Percentiles rank a stretch among this genome's conserved stretches.
Evolutionary conservation across 805 yeast genomes (phyloP).

Genomic region (Zygosaccharomyces bisporus): DNA sequence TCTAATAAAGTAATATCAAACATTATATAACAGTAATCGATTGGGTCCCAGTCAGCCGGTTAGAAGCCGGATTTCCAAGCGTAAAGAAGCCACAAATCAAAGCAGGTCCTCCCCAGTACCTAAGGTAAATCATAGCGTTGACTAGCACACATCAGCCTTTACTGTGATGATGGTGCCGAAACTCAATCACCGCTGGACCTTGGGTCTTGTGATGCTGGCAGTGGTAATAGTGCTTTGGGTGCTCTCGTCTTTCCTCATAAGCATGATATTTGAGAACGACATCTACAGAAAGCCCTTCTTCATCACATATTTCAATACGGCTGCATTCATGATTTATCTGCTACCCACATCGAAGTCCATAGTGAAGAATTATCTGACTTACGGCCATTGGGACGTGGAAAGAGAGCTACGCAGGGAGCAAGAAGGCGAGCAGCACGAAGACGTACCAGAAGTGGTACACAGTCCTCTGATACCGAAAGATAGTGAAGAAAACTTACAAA

Average conservation of each 20-base stretch:
- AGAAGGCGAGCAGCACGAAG: slow-evolving; percentile 21
- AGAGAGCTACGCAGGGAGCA: slow-evolving; percentile 32
- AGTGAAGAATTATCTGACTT: slow-evolving; percentile 26
- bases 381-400: slow-evolving; percentile 31
- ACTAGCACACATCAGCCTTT: no score
- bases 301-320: slow-evolving; percentile 88
- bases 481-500: slow-evolving; percentile 3
- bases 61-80: neutral
- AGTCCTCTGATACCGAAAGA: slow-evolving; percentile 21
- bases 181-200: slow-evolving; percentile 50
- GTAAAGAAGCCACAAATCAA: no score
- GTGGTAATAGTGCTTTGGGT: slow-evolving; percentile 90
- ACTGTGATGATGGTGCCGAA: slow-evolving; percentile 11
- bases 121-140: no score
- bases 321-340: slow-evolving; percentile 75
- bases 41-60: no score
- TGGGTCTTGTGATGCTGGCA: slow-evolving; percentile 70
- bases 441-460: slow-evolving; percentile 4
- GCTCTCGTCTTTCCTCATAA: slow-evolving; percentile 78
- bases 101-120: no score
- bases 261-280: slow-evolving; percentile 64
- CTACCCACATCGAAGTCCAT: slow-evolving; percentile 48
- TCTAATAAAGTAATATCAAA: neutral
- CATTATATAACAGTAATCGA: no score
- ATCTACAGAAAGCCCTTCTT: slow-evolving; percentile 84